Evolutionary conservation across 2,329 filamentous ascomycete genomes (phyloP).

Genomic region (Sporothrix protearum): DNA sequence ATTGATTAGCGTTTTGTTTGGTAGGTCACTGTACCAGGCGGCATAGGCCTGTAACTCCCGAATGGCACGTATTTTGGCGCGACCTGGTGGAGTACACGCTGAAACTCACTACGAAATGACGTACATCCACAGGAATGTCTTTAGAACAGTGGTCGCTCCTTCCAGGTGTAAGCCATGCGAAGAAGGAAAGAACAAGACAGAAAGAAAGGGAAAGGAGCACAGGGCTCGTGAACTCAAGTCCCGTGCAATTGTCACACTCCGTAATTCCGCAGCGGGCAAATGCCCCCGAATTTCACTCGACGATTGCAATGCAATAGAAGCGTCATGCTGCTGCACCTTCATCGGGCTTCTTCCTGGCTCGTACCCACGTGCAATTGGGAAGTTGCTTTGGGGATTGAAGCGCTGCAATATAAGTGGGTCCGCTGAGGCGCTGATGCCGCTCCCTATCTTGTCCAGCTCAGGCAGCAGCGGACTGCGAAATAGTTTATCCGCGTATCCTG

Average conservation of each 20-base stretch:
- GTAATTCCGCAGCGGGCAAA: not conserved
- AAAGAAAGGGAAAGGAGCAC: not conserved
- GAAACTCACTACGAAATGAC: not conserved
- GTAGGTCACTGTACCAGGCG: too few species aligned
- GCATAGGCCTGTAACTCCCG: slow-evolving; percentile 9
- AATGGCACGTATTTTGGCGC: not conserved
- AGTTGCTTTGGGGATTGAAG: not conserved
- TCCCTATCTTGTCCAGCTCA: slow-evolving; percentile 4
- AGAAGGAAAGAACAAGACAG: not conserved
- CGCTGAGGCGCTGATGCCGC: not conserved
- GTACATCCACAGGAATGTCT: not conserved
- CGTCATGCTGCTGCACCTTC: not conserved
- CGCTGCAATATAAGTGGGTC: not conserved
- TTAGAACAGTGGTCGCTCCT: not conserved
- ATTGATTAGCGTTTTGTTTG: too few species aligned
- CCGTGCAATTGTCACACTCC: not conserved
- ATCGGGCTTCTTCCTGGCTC: not conserved
- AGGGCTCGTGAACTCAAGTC: not conserved
- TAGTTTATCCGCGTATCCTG: slow-evolving; percentile 22
- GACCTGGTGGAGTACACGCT: not conserved
- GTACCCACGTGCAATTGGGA: not conserved
- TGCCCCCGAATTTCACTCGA: not conserved
- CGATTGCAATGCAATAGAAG: not conserved
- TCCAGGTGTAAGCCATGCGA: not conserved
- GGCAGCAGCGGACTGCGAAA: slow-evolving; percentile 22